phyloP scores from a whole-genome alignment of 257 asterid genomes.

The Penstemon eatonii region DNA sequence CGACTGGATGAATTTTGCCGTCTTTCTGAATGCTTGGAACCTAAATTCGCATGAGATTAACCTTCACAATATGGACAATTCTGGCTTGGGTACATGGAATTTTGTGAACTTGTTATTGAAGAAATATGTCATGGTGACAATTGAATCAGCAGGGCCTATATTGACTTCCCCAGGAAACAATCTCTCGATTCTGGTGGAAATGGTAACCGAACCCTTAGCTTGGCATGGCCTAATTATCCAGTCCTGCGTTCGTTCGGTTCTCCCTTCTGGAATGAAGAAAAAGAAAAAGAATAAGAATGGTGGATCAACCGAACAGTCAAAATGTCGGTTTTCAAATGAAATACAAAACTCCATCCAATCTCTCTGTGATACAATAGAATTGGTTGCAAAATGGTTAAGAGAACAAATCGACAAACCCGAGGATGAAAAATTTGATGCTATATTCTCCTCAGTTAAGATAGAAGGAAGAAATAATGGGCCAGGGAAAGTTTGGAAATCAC shows the following conservation, averaged over 20 bases:
- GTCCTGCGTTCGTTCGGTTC: constrained; percentile 58
- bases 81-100: constrained; percentile 54
- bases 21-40: constrained; percentile 90
- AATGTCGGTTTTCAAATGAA: constrained; percentile 42
- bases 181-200: constrained; percentile 63
- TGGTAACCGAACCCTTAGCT: constrained; percentile 82
- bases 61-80: constrained; percentile 30
- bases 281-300: constrained; percentile 51
- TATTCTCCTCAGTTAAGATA: constrained; percentile 50
- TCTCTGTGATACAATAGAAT: constrained; percentile 52
- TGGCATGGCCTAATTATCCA: constrained; percentile 84
- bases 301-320: constrained; percentile 54
- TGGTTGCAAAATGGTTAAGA: constrained; percentile 61
- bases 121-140: constrained; percentile 51
- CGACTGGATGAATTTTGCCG: constrained; percentile 83
- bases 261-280: constrained; percentile 85
- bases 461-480: constrained; percentile 50
- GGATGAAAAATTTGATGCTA: constrained; percentile 46
- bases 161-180: constrained; percentile 67
- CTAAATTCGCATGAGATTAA: constrained; percentile 55
- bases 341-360: constrained; percentile 62
- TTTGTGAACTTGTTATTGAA: constrained; percentile 62
- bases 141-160: constrained; percentile 51
- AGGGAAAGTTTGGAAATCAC: constrained; percentile 51
- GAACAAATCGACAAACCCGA: constrained; percentile 52